phyloP scores from a whole-genome alignment of 257 asterid genomes.

The Solanum okadae region DNA sequence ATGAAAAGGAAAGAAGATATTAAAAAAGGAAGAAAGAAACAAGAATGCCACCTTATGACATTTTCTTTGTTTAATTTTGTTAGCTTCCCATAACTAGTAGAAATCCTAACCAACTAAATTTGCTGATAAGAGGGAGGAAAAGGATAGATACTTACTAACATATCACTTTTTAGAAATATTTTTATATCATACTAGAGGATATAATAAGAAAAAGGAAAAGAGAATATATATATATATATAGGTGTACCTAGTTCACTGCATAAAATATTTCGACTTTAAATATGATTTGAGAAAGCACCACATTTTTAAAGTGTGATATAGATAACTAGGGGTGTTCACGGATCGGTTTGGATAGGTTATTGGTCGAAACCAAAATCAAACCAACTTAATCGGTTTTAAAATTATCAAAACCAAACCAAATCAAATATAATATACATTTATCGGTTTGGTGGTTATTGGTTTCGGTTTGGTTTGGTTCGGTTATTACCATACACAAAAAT shows the following conservation, averaged over 20 bases:
- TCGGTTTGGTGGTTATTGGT: no score
- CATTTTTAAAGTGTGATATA: background rate
- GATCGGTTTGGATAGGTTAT: no score
- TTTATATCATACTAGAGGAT: background rate
- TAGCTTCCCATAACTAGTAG: background rate
- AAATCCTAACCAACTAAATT: background rate
- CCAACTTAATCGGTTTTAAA: no score
- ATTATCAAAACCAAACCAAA: no score
- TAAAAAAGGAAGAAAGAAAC: background rate
- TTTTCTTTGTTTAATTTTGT: background rate
- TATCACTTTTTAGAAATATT: background rate
- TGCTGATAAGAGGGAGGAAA: rapidly evolving
- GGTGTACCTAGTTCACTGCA: background rate
- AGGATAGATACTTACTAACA: background rate
- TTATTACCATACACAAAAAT: no score
- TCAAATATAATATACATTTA: no score
- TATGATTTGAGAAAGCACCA: background rate
- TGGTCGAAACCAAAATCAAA: no score
- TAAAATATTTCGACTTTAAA: background rate
- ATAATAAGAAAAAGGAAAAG: background rate
- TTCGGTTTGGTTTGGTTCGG: no score
- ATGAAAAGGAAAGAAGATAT: background rate
- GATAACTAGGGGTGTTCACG: no score
- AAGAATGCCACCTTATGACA: background rate
- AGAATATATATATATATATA: background rate